Base-by-base conservation (phyloP, 2,329 filamentous ascomycete genomes). In the Diaporthe batatas region DNA sequence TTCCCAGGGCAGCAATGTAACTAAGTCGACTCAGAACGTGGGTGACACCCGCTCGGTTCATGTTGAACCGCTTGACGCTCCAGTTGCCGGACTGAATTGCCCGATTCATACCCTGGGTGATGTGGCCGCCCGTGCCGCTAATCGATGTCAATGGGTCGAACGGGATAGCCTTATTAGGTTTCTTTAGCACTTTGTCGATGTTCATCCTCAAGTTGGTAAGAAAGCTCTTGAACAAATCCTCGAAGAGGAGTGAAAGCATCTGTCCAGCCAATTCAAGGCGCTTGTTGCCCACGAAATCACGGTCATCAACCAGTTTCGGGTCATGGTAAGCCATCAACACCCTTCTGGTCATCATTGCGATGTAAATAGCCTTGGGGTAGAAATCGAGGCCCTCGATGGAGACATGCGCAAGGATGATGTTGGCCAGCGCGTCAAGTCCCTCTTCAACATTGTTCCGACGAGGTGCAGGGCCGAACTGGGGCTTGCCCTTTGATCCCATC, bases 241-340 rank as follows among this genome's bases (percentile, higher is more conserved):
- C 97, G 77, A 99, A 99, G 0, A 99, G 88, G 0, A 99, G 88
- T 3, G 96, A 95, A 74, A 99, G 85, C 80, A 99, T 91, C 83
- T 98, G 96, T 0, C 96, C 96, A 70, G 97, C 97, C 83, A 99
- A 83, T 82, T 99, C 96, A 55, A 99, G 86, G 74, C 96, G 91
- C 84, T 99, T 99, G 84, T 99, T 99, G 76, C 96, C 96, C 39
- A 99, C 95, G 79, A 98, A 99, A 83, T 99, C 97, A 80, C 96
- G 90, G 81, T 99, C 96, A 78, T 99, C 96, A 2, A 99, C 94
- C 69, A 98, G 86, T 72, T 93, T 94, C 1, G 93, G 90, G 79
- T 99, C 94, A 73, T 96, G 93, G 79, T 95, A 92, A 2, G 95
- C 95, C 93, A 98, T 98, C 64, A 99, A 84, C 4, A 98, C 95